phyloP scores from a whole-genome alignment of 192 early-diverging fungal species.

The Coemansia sp. region DNA sequence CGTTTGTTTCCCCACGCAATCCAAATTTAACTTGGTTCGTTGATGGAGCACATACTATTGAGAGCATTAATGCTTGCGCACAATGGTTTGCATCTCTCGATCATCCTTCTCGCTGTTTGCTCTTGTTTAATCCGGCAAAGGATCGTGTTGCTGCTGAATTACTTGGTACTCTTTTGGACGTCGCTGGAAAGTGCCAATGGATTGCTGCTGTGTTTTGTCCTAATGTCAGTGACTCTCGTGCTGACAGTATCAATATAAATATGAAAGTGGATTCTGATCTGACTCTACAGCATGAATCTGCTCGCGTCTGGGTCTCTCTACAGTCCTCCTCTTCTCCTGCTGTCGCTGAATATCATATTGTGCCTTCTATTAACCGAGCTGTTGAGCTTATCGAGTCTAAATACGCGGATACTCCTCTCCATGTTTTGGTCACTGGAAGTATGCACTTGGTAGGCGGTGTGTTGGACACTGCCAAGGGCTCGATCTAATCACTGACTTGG shows the following conservation, averaged over 20 bases:
- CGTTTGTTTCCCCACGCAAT: conserved; percentile 52
- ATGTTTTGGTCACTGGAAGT: conserved; percentile 89
- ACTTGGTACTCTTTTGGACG: conserved; percentile 63
- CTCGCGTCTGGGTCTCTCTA: conserved; percentile 53
- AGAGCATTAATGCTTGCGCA: conserved; percentile 71
- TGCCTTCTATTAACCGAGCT: conserved; percentile 65
- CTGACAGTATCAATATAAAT: conserved; percentile 74
- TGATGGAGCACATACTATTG: conserved; percentile 94
- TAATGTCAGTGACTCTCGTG: conserved; percentile 59
- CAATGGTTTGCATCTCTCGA: conserved; percentile 52
- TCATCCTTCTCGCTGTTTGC: conserved; percentile 45
- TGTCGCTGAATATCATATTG: conserved; percentile 11
- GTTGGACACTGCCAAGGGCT: conserved; percentile 57
- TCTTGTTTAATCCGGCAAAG: conserved; percentile 90
- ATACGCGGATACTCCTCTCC: conserved; percentile 14
- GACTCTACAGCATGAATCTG: conserved; percentile 62
- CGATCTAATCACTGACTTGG: conserved; percentile 18
- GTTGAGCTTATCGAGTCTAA: conserved; percentile 55
- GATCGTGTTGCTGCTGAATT: conserved; percentile 65
- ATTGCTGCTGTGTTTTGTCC: conserved; percentile 77
- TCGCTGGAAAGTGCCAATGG: conserved; percentile 28
- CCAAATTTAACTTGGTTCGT: conserved; percentile 69
- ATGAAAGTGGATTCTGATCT: conserved; percentile 59
- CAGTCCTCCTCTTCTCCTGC: too few relatives aligned
- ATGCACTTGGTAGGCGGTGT: conserved; percentile 88